Evolutionary conservation across 2,329 filamentous ascomycete species (phyloP), one percentile per base, ranked within the genome.

Genomic region (Penicillium crustosum): DNA sequence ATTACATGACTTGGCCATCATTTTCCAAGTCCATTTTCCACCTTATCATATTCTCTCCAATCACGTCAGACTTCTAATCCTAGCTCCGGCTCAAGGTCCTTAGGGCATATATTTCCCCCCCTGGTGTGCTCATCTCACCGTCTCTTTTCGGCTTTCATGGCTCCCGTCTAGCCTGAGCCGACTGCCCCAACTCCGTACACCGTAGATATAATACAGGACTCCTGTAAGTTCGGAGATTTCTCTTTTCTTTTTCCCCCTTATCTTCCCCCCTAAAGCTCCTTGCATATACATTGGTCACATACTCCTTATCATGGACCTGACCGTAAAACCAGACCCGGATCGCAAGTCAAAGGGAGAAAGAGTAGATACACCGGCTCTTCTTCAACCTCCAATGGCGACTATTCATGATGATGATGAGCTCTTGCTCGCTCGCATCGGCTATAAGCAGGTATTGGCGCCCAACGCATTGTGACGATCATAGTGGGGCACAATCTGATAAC

Each of bases 391-490:
- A 29, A 78, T 78, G 75, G 70, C 73, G 12, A 68, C 70, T 7
- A 82, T 83, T 58, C 72, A 78, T 38, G 78, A 87, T 65, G 82
- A 86, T 51, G 85, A 87, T 59, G 85, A 86, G 68, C 79, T 82
- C 38, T 72, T 86, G 29, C 75, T 87, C 21, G 83, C 83, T 55
- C 80, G 82, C 54, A 86, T 87, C 66, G 85, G 85, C 31, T 87
- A 87, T 68, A 83, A 81, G 64, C 85, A 86, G 73, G 85, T 86
- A 73, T 55, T 73, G 57, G n/a, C 43, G 36, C 55, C n/a, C 29
- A 48, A 47, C 35, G 33, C n/a, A 17, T 35, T 23, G 36, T 57
- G 55, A 59, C 25, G 33, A 39, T 49, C 31, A 48, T 47, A 53
- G 49, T 29, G 55, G 49, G 55, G 55, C 49, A 53, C 21, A 39